Conservation (phyloP, 139 green algal genomes). For the Chlorella sp. region DNA sequence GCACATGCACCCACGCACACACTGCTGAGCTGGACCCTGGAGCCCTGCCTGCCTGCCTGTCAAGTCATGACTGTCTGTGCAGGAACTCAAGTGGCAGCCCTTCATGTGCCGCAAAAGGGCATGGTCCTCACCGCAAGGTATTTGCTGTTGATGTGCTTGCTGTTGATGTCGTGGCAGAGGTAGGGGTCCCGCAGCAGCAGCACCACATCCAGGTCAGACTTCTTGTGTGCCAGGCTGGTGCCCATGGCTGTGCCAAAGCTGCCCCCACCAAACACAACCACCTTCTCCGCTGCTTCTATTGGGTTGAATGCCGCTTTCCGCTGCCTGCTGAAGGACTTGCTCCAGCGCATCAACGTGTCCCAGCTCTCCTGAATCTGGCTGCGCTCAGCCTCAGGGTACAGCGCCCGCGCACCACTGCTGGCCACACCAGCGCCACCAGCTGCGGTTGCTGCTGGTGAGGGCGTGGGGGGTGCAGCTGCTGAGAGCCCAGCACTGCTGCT, state of each 20-base stretch:
- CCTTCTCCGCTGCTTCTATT: slow-evolving; percentile 52
- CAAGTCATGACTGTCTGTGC: too few relatives aligned
- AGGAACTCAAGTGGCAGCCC: not conserved
- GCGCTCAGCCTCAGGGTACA: not conserved
- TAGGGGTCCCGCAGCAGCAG: slow-evolving; percentile 78
- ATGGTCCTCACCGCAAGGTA: slow-evolving; percentile 63
- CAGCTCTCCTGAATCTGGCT: slow-evolving; percentile 69
- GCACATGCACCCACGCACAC: too few relatives aligned
- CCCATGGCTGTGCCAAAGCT: slow-evolving; percentile 96
- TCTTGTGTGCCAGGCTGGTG: slow-evolving; percentile 74
- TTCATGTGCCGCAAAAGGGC: not conserved
- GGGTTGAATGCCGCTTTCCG: slow-evolving; percentile 13
- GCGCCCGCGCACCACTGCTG: too few relatives aligned
- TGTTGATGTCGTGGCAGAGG: slow-evolving; percentile 84
- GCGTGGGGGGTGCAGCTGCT: too few relatives aligned
- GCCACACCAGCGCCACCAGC: too few relatives aligned
- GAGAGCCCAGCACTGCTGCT: too few relatives aligned
- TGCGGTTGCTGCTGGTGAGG: too few relatives aligned
- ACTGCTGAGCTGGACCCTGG: too few relatives aligned
- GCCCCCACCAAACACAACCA: slow-evolving; percentile 93
- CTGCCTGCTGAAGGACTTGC: slow-evolving; percentile 48
- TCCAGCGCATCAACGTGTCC: slow-evolving; percentile 85
- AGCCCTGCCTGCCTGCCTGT: too few relatives aligned
- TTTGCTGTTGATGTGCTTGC: slow-evolving; percentile 72
- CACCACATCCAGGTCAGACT: slow-evolving; percentile 69